phyloP scores from a whole-genome alignment of 495 filamentous ascomycete genomes.

The Chaetomium fimeti region DNA sequence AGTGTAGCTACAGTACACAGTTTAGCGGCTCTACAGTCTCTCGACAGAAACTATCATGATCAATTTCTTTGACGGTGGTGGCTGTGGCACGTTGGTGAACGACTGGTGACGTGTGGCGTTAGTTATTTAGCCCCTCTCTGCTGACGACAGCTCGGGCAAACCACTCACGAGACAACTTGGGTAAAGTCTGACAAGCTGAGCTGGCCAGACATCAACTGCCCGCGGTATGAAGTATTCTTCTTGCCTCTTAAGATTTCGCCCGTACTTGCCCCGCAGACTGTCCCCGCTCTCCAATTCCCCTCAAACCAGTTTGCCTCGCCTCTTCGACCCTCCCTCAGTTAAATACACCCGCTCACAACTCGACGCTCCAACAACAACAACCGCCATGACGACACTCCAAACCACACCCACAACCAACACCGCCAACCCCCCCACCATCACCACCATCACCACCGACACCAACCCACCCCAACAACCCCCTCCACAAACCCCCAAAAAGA shows the following conservation, averaged over 20 bases:
- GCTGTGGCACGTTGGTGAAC: neutral
- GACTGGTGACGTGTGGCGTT: neutral
- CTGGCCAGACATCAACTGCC: neutral
- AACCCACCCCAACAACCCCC: neutral
- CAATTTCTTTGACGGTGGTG: too few relatives aligned
- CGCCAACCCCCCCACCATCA: neutral
- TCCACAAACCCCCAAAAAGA: slow-evolving; percentile 21
- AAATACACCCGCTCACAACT: too few relatives aligned
- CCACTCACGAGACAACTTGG: neutral
- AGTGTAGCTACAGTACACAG: slow-evolving; percentile 10
- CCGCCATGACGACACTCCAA: neutral
- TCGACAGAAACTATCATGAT: slow-evolving; percentile 20
- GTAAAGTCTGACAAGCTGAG: too few relatives aligned
- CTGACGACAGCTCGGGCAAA: neutral
- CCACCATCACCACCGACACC: neutral
- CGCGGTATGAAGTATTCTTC: too few relatives aligned
- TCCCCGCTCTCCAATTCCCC: too few relatives aligned
- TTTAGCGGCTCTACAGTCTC: slow-evolving; percentile 22
- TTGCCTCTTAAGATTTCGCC: too few relatives aligned
- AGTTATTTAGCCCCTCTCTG: slow-evolving; percentile 7
- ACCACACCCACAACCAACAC: neutral
- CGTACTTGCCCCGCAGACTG: too few relatives aligned
- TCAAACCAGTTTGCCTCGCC: too few relatives aligned
- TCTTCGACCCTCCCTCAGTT: too few relatives aligned
- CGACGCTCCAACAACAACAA: too few relatives aligned